Evolutionary conservation across 2,329 filamentous ascomycete species (phyloP).

Genomic region (Paecilomyces sp.): DNA sequence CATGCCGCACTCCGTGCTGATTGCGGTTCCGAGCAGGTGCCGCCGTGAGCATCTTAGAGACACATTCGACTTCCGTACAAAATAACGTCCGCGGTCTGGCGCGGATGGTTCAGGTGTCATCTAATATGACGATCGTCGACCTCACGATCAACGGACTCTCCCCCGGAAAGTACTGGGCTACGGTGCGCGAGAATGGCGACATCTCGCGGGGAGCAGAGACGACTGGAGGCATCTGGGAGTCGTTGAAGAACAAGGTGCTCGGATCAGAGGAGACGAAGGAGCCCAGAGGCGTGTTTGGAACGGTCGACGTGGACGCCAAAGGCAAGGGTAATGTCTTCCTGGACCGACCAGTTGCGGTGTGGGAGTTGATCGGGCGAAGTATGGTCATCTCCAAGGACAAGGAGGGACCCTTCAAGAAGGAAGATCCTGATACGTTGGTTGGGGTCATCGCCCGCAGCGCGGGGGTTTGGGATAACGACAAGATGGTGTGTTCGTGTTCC

Average conservation of each 20-base stretch:
- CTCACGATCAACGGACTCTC: constrained; percentile 76
- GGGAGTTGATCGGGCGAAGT: constrained; percentile 92
- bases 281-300: constrained; percentile 62
- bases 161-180: constrained; percentile 75
- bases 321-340: constrained; percentile 75
- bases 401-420: constrained; percentile 54
- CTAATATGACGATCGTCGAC: constrained; percentile 74
- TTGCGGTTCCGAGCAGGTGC: constrained; percentile 16
- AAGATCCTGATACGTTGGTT: constrained; percentile 79
- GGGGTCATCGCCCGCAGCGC: constrained; percentile 93
- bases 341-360: constrained; percentile 76
- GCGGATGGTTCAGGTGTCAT: constrained; percentile 85
- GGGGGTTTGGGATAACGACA: constrained; percentile 98
- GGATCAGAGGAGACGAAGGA: constrained; percentile 26
- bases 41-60: constrained; percentile 91
- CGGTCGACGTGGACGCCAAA: constrained; percentile 64
- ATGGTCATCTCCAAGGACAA: constrained; percentile 73
- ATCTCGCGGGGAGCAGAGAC: constrained; percentile 77
- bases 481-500: constrained; percentile 95
- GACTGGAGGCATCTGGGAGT: constrained; percentile 75
- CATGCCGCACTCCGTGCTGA: constrained; percentile 5
- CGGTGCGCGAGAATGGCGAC: constrained; percentile 78
- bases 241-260: constrained; percentile 35
- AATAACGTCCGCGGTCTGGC: constrained; percentile 77
- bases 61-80: constrained; percentile 54